Percentiles rank a stretch among this genome's conserved stretches.
phyloP scores from a whole-genome alignment of 148 eudicot species.

The Rhododendron williamsianum region DNA sequence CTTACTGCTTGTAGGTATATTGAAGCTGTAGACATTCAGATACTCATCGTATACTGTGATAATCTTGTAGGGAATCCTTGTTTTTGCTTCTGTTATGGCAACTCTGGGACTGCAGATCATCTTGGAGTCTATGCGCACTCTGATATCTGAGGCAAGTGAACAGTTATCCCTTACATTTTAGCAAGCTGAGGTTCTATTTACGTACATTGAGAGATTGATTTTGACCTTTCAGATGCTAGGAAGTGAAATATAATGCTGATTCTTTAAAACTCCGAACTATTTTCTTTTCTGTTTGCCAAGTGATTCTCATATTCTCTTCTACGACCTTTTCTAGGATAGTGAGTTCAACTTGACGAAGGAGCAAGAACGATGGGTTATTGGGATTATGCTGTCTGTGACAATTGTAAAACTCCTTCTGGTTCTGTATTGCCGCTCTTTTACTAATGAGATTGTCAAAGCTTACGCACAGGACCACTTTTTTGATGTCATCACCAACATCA shows the following conservation, averaged over 20 bases:
- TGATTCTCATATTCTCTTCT: neutral
- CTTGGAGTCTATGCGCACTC: constrained; percentile 63
- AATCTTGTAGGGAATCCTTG: constrained; percentile 66
- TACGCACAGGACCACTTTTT: constrained; percentile 98
- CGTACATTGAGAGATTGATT: neutral
- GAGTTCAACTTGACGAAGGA: constrained; percentile 46
- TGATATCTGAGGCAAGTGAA: constrained; percentile 49
- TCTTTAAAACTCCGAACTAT: neutral
- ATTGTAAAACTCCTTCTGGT: constrained; percentile 64
- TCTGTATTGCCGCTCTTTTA: constrained; percentile 80
- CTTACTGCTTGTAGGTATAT: neutral
- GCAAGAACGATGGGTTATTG: constrained; percentile 78
- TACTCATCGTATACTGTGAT: neutral
- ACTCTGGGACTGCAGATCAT: constrained; percentile 80
- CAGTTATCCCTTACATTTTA: neutral
- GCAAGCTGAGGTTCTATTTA: neutral
- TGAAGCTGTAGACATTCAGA: neutral
- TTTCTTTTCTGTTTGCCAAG: neutral
- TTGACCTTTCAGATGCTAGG: neutral
- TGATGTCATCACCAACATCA: constrained; percentile 86
- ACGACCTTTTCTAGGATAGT: constrained; percentile 30
- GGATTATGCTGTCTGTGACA: constrained; percentile 87
- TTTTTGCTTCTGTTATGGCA: constrained; percentile 98
- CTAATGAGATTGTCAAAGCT: constrained; percentile 95
- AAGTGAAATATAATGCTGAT: neutral